A percentile compares a stretch with the other conserved stretches of the same genome.
Conservation (phyloP, 176 grass and related monocot species). For the Triticum timopheevii region DNA sequence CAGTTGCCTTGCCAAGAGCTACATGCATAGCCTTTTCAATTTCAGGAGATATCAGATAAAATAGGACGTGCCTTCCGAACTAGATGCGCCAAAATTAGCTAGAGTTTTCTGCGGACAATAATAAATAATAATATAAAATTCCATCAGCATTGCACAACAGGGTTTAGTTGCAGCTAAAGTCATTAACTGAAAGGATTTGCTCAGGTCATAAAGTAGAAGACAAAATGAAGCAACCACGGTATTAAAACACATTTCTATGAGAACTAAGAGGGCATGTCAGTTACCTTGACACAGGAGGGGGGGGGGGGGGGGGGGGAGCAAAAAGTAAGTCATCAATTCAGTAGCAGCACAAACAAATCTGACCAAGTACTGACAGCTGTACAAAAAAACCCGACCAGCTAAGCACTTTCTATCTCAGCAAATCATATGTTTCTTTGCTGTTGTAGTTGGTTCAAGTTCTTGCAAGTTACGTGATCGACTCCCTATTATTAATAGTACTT, state of each 20-base stretch:
- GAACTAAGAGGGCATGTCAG: background rate
- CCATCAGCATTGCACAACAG: background rate
- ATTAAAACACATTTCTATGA: background rate
- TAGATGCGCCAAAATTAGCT: background rate
- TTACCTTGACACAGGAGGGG: background rate
- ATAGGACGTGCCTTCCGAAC: background rate
- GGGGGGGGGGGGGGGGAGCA: background rate
- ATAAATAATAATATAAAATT: background rate
- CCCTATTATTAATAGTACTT: background rate
- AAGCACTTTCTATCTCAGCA: background rate
- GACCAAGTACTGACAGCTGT: background rate
- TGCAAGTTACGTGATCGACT: background rate
- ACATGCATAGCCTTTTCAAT: background rate
- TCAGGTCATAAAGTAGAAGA: background rate
- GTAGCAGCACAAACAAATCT: background rate
- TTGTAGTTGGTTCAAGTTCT: slow-evolving; percentile 2
- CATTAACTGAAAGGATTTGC: background rate
- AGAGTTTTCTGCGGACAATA: background rate
- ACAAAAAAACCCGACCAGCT: too few relatives aligned
- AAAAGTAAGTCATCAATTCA: background rate
- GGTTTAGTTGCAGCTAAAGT: background rate
- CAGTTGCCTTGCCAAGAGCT: background rate
- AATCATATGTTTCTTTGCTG: background rate
- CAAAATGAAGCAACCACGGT: background rate
- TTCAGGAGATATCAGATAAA: background rate